Evolutionary conservation across 805 yeast species (phyloP).

Genomic region (Candida loeiensis): DNA sequence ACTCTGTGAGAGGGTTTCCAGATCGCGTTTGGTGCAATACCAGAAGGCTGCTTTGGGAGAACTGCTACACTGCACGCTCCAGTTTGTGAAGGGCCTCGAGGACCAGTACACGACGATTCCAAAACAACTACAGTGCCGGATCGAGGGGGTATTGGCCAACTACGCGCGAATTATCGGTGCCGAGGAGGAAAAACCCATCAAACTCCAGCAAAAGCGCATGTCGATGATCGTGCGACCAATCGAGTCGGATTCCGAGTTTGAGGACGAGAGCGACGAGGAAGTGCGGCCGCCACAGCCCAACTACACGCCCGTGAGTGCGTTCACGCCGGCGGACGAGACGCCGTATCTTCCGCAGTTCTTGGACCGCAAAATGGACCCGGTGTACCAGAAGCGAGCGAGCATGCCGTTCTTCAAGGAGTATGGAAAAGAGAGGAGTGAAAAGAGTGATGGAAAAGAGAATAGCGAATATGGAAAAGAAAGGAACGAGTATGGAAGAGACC

Average conservation of each 20-base stretch:
- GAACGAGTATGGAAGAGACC: not conserved
- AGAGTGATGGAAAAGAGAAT: not conserved
- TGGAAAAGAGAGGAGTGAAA: not conserved
- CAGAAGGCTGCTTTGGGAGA: constrained; percentile 13
- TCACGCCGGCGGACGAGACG: constrained; percentile 7
- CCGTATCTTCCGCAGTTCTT: constrained; percentile 7
- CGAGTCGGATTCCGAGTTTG: constrained; percentile 13
- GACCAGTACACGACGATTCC: constrained; percentile 12
- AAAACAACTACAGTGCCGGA: constrained; percentile 3
- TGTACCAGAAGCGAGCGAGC: constrained; percentile 4
- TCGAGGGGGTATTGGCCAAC: constrained; percentile 7
- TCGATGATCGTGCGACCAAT: constrained; percentile 9
- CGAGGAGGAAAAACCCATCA: not conserved
- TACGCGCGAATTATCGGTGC: constrained; percentile 6
- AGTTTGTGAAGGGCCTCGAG: constrained; percentile 12
- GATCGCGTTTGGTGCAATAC: constrained; percentile 9
- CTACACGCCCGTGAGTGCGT: constrained; percentile 10
- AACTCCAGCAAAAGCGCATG: not conserved
- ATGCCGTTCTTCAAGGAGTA: constrained; percentile 2
- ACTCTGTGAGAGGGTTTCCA: constrained; percentile 6
- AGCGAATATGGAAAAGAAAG: not conserved
- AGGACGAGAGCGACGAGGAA: constrained; percentile 11
- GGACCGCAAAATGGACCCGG: constrained; percentile 7
- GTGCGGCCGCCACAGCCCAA: not conserved
- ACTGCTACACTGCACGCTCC: constrained; percentile 9